These are phyloP conservation scores for Citrullus amarus DNA, from an alignment of 306 rosid species.

Conservation along the genomic window DNA sequence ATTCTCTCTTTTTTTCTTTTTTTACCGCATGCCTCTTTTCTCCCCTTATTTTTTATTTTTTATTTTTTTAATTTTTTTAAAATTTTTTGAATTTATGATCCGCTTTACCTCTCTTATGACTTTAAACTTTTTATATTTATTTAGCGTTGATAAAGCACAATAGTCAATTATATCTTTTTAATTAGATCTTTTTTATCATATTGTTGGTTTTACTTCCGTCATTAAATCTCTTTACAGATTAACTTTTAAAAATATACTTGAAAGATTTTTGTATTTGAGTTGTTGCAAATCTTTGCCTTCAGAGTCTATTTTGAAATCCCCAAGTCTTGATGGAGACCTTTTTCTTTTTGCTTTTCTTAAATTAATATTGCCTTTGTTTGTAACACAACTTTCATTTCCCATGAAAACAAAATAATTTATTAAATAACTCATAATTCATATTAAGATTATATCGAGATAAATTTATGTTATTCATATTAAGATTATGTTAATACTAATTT, in stretches of 20 bases:
- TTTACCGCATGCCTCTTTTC: not conserved
- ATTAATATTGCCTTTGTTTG: not conserved
- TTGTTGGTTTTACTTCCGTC: not conserved
- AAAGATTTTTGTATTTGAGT: not conserved
- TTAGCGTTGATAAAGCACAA: not conserved
- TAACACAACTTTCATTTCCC: not conserved
- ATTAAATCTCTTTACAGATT: not conserved
- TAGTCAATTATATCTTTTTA: not conserved
- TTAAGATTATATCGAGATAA: not conserved
- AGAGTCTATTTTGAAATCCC: not conserved
- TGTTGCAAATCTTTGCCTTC: not conserved
- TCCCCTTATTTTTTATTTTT: not conserved
- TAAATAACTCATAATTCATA: not conserved
- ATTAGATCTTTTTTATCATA: not conserved
- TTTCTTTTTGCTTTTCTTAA: not conserved
- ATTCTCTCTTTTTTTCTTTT: not conserved
- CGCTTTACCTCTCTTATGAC: not conserved
- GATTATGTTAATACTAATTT: not conserved
- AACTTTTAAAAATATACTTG: not conserved
- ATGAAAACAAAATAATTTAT: not conserved
- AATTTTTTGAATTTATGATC: not conserved
- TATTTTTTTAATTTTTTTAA: too few species aligned
- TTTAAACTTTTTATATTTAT: not conserved
- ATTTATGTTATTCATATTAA: not conserved
- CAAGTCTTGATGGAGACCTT: not conserved